Evolutionary conservation across 2,329 filamentous ascomycete genomes (phyloP).

Genomic region (Alternaria sp.): DNA sequence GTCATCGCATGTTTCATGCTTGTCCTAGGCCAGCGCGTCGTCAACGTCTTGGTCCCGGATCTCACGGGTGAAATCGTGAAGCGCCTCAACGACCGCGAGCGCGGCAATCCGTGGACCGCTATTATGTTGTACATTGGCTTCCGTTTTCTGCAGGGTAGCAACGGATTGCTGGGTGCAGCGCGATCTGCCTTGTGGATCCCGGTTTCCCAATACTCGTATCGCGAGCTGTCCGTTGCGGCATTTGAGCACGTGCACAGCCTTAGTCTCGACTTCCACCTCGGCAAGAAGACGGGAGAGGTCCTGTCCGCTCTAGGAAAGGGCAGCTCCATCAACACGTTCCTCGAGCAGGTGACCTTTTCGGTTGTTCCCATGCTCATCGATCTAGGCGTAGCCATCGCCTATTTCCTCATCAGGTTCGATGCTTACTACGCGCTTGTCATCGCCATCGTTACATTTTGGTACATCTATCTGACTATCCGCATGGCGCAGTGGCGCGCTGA

Average conservation of each 20-base stretch:
- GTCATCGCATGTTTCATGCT: constrained; percentile 84
- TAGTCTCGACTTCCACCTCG: constrained; percentile 94
- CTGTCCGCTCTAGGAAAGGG: constrained; percentile 95
- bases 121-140: constrained; percentile 79
- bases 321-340: constrained; percentile 92
- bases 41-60: constrained; percentile 85
- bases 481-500: constrained; percentile 94
- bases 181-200: constrained; percentile 93
- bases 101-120: constrained; percentile 72
- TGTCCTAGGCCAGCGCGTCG: constrained; percentile 77
- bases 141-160: constrained; percentile 84
- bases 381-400: constrained; percentile 81
- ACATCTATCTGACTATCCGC: constrained; percentile 94
- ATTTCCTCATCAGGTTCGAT: constrained; percentile 80
- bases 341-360: constrained; percentile 95
- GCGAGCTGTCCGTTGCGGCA: constrained; percentile 88
- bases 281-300: constrained; percentile 95
- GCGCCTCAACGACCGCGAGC: constrained; percentile 63
- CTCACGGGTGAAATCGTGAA: constrained; percentile 84
- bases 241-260: constrained; percentile 97
- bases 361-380: constrained; percentile 95
- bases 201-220: constrained; percentile 95
- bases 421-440: constrained; percentile 90
- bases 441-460: constrained; percentile 89
- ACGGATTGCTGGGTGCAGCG: constrained; percentile 82